phyloP scores from a whole-genome alignment of 1,284 basidiomycete genomes.

The Irpex sp. region DNA sequence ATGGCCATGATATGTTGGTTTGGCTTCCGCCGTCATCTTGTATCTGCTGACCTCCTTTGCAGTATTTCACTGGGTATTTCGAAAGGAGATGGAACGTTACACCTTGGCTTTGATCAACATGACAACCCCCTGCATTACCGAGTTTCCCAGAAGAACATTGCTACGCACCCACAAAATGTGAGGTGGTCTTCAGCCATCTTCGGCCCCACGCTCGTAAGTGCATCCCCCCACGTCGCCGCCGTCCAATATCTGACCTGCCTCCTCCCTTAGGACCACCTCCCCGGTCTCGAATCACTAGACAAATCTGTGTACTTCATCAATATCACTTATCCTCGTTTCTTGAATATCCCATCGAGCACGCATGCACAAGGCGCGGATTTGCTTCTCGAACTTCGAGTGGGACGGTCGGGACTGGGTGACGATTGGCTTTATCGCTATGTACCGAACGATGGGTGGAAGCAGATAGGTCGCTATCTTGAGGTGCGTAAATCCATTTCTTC shows the following conservation, averaged over 20 bases:
- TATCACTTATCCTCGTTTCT: constrained; percentile 40
- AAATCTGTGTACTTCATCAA: constrained; percentile 33
- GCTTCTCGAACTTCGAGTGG: constrained; percentile 37
- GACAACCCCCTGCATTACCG: constrained; percentile 39
- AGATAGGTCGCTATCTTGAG: constrained; percentile 35
- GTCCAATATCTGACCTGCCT: neutral
- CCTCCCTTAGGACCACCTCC: constrained; percentile 31
- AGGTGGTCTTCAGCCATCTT: constrained; percentile 28
- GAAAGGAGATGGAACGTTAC: constrained; percentile 36
- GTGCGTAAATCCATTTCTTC: constrained; percentile 14
- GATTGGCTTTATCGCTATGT: constrained; percentile 40
- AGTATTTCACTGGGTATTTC: constrained; percentile 42
- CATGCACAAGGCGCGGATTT: constrained; percentile 23
- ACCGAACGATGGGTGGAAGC: constrained; percentile 30
- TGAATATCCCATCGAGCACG: constrained; percentile 22
- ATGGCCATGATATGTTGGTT: constrained; percentile 33
- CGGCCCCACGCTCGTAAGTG: constrained; percentile 21
- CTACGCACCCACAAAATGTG: constrained; percentile 25
- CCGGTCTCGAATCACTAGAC: constrained; percentile 34
- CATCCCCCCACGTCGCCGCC: neutral
- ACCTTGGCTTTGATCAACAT: constrained; percentile 41
- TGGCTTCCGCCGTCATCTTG: neutral
- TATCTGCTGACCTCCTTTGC: neutral
- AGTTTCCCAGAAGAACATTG: constrained; percentile 30
- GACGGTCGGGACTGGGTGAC: constrained; percentile 38